Conservation (phyloP, 2,329 filamentous ascomycete genomes). For the Hymenoscyphus occultus region DNA sequence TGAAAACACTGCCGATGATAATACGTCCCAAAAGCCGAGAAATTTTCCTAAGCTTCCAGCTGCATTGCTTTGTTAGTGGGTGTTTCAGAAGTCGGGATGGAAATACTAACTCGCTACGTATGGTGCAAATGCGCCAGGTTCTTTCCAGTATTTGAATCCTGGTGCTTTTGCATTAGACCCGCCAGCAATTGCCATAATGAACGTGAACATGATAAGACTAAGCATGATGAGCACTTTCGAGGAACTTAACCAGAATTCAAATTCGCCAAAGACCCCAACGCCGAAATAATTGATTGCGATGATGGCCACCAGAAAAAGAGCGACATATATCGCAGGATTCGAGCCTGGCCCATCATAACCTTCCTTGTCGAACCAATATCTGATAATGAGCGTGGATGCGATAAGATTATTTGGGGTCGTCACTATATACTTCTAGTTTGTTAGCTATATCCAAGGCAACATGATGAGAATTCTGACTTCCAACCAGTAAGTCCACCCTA, state of each 20-base stretch:
- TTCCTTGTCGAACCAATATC: conserved; percentile 66
- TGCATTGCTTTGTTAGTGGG: conserved; percentile 43
- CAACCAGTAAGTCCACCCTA: conserved; percentile 33
- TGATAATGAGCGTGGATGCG: conserved; percentile 73
- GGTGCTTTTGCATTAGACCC: conserved; percentile 54
- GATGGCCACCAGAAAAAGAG: conserved; percentile 63
- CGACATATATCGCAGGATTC: conserved; percentile 78
- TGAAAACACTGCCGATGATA: conserved; percentile 52
- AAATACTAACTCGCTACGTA: conserved; percentile 25
- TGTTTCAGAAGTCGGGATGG: background rate
- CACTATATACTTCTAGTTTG: conserved; percentile 68
- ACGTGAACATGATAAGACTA: conserved; percentile 62
- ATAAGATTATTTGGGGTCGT: conserved; percentile 82
- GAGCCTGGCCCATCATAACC: conserved; percentile 40
- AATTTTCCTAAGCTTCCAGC: conserved; percentile 47
- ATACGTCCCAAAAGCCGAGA: conserved; percentile 56
- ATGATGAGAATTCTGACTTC: conserved; percentile 26
- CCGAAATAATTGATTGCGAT: conserved; percentile 64
- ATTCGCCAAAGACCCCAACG: conserved; percentile 38
- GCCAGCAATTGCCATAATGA: conserved; percentile 62
- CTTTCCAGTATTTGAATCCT: conserved; percentile 50
- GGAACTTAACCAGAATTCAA: conserved; percentile 55
- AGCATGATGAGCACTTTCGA: conserved; percentile 64
- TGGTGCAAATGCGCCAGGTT: conserved; percentile 43
- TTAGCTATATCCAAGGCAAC: background rate